Percentiles rank a stretch among this genome's conserved stretches.
Conservation (phyloP, 2,329 filamentous ascomycete species). For the Capronia coronata region DNA sequence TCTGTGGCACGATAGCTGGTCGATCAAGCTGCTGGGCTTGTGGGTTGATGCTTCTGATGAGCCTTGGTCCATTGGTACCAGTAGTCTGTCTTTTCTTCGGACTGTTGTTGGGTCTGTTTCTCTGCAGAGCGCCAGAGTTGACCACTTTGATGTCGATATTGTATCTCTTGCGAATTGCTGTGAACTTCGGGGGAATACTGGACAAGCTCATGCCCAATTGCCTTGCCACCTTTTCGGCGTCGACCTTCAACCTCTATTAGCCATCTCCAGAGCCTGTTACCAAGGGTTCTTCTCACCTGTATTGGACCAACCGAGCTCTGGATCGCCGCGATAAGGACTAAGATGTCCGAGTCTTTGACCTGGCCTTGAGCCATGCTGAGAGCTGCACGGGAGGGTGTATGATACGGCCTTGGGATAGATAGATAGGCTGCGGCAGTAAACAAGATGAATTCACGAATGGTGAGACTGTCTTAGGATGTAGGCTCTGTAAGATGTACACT, state of each 20-base stretch:
- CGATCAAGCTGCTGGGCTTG: background rate
- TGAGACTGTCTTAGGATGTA: too few relatives aligned
- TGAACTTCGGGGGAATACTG: slow-evolving; percentile 22
- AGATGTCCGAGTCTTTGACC: slow-evolving; percentile 21
- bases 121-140: slow-evolving; percentile 22
- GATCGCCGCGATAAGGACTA: slow-evolving; percentile 20
- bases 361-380: slow-evolving; percentile 11
- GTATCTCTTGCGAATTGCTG: slow-evolving; percentile 18
- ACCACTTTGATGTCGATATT: slow-evolving; percentile 24
- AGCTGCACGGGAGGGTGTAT: too few relatives aligned
- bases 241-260: slow-evolving; percentile 11
- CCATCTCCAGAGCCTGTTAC: background rate
- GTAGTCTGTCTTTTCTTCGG: slow-evolving; percentile 18
- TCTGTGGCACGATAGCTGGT: background rate
- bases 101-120: slow-evolving; percentile 17
- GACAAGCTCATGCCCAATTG: slow-evolving; percentile 22
- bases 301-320: slow-evolving; percentile 21
- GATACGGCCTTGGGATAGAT: too few relatives aligned
- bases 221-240: slow-evolving; percentile 19
- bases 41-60: background rate
- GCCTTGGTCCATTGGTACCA: background rate
- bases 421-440: too few relatives aligned
- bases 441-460: too few relatives aligned
- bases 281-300: slow-evolving; percentile 6
- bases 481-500: too few relatives aligned